Evolutionary conservation across 495 filamentous ascomycete genomes (phyloP).

Genomic region (Penicillium cataractarum): DNA sequence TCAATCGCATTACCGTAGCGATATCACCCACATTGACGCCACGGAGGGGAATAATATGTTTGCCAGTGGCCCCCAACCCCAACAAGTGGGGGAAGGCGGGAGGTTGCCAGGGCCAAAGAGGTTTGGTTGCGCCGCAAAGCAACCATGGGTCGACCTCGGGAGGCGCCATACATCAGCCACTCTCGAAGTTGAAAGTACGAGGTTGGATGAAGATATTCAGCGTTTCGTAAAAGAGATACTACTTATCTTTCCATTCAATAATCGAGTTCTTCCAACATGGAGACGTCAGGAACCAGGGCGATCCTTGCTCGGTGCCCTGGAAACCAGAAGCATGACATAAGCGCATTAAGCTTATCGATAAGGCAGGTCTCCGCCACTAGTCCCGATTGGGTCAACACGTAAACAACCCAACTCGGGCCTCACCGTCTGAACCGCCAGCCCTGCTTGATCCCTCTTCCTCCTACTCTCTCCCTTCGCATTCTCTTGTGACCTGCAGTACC

Average conservation of each 20-base stretch:
- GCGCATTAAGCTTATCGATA: conserved; percentile 54
- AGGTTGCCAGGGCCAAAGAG: conserved; percentile 20
- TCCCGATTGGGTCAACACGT: conserved; percentile 42
- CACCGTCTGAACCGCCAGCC: conserved; percentile 32
- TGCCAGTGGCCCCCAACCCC: conserved; percentile 8
- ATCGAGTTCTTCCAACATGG: too few species aligned
- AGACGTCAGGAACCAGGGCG: background rate
- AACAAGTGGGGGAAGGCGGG: conserved; percentile 20
- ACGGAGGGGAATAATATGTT: background rate
- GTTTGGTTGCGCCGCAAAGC: conserved; percentile 1
- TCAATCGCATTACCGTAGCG: background rate
- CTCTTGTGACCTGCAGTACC: conserved; percentile 6
- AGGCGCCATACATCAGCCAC: background rate
- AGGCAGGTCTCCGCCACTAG: conserved; percentile 33
- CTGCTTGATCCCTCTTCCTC: conserved; percentile 22
- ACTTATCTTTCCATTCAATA: background rate
- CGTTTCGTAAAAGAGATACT: background rate
- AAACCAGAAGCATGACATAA: conserved; percentile 22
- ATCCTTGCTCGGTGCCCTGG: conserved; percentile 14
- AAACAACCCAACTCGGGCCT: conserved; percentile 52
- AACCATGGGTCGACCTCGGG: conserved; percentile 8
- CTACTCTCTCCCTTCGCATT: conserved; percentile 16
- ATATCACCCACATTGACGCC: background rate
- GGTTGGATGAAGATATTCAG: background rate
- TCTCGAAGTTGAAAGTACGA: background rate